Conservation (phyloP, 2,329 filamentous ascomycete genomes). For the Mollisiaceae sp. region DNA sequence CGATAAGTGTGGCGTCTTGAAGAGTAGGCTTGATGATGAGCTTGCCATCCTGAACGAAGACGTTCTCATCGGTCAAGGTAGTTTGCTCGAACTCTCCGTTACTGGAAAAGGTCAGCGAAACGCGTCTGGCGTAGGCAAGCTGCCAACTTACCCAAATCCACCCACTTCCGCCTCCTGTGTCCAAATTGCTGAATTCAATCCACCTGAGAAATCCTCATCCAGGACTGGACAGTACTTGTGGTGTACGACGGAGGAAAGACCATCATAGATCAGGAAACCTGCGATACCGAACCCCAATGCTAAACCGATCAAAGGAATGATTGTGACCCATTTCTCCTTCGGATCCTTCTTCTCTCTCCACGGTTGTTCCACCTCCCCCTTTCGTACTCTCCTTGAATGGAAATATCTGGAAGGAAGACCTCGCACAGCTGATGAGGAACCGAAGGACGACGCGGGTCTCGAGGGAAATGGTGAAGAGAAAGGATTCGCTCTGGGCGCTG, state of each 20-base stretch:
- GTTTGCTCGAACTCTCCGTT: slow-evolving; percentile 85
- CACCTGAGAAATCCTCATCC: slow-evolving; percentile 54
- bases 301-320: slow-evolving; percentile 76
- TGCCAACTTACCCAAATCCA: slow-evolving; percentile 57
- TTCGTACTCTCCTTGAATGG: slow-evolving; percentile 59
- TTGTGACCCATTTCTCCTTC: slow-evolving; percentile 85
- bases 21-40: slow-evolving; percentile 80
- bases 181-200: slow-evolving; percentile 59
- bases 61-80: slow-evolving; percentile 73
- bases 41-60: slow-evolving; percentile 71
- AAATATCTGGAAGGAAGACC: slow-evolving; percentile 38
- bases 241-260: slow-evolving; percentile 71
- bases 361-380: slow-evolving; percentile 75
- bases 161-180: slow-evolving; percentile 53
- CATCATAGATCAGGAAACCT: slow-evolving; percentile 77
- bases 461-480: slow-evolving; percentile 48
- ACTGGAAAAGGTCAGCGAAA: slow-evolving; percentile 47
- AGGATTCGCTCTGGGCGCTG: slow-evolving; percentile 36
- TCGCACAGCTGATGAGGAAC: slow-evolving; percentile 47
- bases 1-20: slow-evolving; percentile 69
- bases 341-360: slow-evolving; percentile 77
- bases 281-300: slow-evolving; percentile 69
- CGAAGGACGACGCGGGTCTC: slow-evolving; percentile 49
- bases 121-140: slow-evolving; percentile 47
- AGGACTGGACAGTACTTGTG: slow-evolving; percentile 65